A percentile compares a stretch with the other conserved stretches of the same genome.
Evolutionary conservation across 2,329 filamentous ascomycete species (phyloP).

Genomic region (Alternaria angustiovoidea): DNA sequence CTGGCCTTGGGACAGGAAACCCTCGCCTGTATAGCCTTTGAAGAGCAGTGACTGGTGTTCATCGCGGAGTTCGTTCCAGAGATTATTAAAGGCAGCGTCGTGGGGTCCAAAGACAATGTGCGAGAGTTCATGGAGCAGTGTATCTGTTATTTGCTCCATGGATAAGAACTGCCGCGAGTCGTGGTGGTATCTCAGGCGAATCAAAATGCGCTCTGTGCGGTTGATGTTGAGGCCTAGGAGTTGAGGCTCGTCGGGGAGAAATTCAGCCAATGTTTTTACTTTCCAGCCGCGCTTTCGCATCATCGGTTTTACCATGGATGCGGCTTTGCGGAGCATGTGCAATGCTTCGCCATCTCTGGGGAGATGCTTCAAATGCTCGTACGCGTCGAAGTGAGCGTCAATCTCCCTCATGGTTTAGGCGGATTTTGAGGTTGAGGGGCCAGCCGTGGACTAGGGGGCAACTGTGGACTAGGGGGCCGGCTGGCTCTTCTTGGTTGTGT

Average conservation of each 20-base stretch:
- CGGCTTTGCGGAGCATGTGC: constrained; percentile 76
- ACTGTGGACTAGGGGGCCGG: not conserved
- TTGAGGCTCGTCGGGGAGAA: constrained; percentile 77
- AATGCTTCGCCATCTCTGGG: constrained; percentile 57
- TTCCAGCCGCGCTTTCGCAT: constrained; percentile 88
- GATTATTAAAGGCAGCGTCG: constrained; percentile 79
- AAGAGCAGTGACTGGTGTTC: constrained; percentile 78
- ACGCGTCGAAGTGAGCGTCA: constrained; percentile 59
- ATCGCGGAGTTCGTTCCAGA: constrained; percentile 90
- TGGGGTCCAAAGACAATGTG: constrained; percentile 88
- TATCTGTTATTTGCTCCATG: constrained; percentile 82
- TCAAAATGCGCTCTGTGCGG: constrained; percentile 77
- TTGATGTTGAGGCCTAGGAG: constrained; percentile 83
- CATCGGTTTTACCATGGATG: constrained; percentile 90
- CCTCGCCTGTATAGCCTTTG: constrained; percentile 91
- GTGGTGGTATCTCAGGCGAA: constrained; percentile 79
- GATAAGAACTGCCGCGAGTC: constrained; percentile 81
- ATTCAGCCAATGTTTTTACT: constrained; percentile 81
- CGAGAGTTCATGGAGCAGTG: constrained; percentile 91
- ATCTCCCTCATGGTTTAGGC: constrained; percentile 51
- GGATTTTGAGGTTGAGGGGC: not conserved
- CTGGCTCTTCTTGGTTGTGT: not conserved
- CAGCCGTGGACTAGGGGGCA: not conserved
- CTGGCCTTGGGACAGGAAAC: constrained; percentile 79
- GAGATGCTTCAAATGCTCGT: constrained; percentile 59